Percentiles rank a stretch among this genome's conserved stretches.
phyloP scores from a whole-genome alignment of 1,139 yeast species.

The Yamadazyma buinensis region DNA sequence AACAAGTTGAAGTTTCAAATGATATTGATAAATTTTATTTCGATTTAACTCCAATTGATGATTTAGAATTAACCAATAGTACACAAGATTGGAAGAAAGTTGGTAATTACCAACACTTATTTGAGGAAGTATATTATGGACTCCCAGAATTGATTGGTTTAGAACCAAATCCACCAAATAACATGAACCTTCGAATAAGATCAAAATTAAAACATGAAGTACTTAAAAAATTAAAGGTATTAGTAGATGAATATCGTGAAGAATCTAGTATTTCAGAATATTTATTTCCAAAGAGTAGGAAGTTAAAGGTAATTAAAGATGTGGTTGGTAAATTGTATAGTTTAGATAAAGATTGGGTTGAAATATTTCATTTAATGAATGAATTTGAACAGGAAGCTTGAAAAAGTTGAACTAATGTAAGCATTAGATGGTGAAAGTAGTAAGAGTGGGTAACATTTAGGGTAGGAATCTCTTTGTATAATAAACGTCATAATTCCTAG shows the following conservation, averaged over 20 bases:
- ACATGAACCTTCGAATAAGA: constrained; percentile 5
- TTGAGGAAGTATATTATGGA: constrained; percentile 3
- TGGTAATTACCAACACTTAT: background rate
- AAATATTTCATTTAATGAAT: background rate
- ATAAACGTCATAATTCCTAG: no score
- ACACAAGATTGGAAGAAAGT: background rate
- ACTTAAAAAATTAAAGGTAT: constrained; percentile 1
- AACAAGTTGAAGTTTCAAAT: background rate
- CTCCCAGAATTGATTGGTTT: background rate
- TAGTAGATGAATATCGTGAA: no score
- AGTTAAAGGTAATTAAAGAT: no score
- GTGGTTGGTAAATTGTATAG: background rate
- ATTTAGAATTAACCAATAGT: background rate
- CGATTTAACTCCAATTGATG: background rate
- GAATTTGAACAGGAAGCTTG: no score
- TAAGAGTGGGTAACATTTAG: no score
- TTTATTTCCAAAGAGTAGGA: no score
- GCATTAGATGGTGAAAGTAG: no score
- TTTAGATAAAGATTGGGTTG: constrained; percentile 3
- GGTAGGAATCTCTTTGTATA: no score
- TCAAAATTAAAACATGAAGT: constrained; percentile 7
- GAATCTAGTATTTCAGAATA: no score
- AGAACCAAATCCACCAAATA: constrained; percentile 5
- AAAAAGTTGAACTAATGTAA: no score
- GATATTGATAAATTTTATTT: background rate